Conservation (phyloP, 192 early-diverging fungal species). For the Linnemannia elongata region DNA sequence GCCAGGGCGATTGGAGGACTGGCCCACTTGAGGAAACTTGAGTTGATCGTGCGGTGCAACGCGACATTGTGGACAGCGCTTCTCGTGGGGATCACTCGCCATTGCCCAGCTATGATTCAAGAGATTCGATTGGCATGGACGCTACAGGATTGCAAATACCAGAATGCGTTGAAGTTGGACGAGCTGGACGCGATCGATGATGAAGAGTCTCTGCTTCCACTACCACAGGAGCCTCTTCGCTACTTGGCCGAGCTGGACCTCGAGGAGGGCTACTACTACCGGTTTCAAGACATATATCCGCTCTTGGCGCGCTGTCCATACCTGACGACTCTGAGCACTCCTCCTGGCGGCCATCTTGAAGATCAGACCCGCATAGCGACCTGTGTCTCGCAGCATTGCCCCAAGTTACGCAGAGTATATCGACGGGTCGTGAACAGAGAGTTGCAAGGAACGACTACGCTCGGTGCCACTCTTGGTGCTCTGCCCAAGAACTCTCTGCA, state of each 20-base stretch:
- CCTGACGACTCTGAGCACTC: neutral
- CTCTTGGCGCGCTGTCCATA: neutral
- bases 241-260: neutral
- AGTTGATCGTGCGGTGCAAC: neutral
- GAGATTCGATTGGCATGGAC: neutral
- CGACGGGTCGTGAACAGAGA: neutral
- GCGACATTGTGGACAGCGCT: neutral
- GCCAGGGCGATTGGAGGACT: neutral
- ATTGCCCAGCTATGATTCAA: neutral
- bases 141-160: neutral
- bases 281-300: neutral
- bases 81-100: neutral
- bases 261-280: neutral
- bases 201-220: neutral
- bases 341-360: neutral
- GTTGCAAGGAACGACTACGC: neutral
- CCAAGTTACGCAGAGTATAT: neutral
- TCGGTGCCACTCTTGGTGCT: neutral
- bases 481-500: neutral
- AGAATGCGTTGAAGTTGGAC: neutral
- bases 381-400: neutral
- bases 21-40: neutral
- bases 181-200: neutral
- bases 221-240: neutral
- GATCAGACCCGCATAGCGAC: neutral